These are phyloP conservation scores for Cercospora nicotianae DNA, from an alignment of 2,329 filamentous ascomycete species.

Conservation along the genomic window DNA sequence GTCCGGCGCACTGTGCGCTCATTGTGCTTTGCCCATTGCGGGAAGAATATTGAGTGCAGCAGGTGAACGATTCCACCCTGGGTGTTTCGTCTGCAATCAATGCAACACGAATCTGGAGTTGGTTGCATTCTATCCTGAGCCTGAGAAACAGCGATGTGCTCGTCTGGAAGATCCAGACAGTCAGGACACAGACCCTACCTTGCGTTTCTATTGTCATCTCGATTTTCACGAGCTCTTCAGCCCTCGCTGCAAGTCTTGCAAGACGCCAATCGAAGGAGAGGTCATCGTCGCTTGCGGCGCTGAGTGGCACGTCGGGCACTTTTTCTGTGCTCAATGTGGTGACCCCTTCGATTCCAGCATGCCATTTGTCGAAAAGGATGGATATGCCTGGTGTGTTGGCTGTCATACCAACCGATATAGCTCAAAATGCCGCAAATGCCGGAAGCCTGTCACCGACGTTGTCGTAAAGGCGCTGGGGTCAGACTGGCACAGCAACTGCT, in stretches of 20 bases:
- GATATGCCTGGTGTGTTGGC: conserved; percentile 92
- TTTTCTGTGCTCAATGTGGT: conserved; percentile 98
- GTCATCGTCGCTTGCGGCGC: conserved; percentile 88
- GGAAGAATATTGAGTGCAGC: conserved; percentile 85
- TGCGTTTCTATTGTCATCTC: conserved; percentile 95
- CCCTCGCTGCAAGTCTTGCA: conserved; percentile 92
- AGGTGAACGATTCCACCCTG: conserved; percentile 83
- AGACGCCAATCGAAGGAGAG: conserved; percentile 92
- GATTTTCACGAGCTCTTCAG: conserved; percentile 96
- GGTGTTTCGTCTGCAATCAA: conserved; percentile 86
- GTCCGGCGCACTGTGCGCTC: conserved; percentile 74
- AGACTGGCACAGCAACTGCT: conserved; percentile 94
- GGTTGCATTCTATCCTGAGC: conserved; percentile 94
- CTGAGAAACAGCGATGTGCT: conserved; percentile 66
- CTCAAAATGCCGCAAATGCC: conserved; percentile 84
- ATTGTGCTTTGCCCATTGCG: conserved; percentile 80
- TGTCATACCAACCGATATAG: conserved; percentile 92
- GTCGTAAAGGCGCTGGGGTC: conserved; percentile 85
- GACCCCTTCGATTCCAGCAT: conserved; percentile 66
- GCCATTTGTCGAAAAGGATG: conserved; percentile 96
- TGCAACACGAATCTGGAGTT: conserved; percentile 89
- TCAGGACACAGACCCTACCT: conserved; percentile 66
- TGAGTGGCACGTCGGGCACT: conserved; percentile 97
- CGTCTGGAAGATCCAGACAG: conserved; percentile 47
- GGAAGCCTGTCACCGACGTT: conserved; percentile 79